These are phyloP conservation scores for Samsoniella hepiali DNA, from an alignment of 2,329 filamentous ascomycete species.

Conservation along the genomic window DNA sequence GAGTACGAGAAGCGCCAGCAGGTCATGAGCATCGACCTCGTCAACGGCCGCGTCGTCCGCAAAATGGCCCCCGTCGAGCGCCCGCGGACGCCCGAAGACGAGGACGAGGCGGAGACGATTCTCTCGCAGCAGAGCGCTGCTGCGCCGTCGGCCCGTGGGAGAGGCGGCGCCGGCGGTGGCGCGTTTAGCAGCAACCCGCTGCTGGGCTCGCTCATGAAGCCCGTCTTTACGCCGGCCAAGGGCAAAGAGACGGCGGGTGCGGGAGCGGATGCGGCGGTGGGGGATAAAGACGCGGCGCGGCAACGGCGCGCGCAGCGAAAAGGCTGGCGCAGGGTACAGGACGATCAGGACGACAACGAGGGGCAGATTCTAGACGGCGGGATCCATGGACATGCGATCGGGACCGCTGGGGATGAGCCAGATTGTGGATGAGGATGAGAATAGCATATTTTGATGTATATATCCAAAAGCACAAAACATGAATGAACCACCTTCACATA, in stretches of 20 bases:
- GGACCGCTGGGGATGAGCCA: constrained; percentile 18
- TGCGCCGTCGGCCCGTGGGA: constrained; percentile 27
- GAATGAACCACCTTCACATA: no score
- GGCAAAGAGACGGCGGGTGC: constrained; percentile 43
- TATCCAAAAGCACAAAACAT: no score
- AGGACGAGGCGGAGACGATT: constrained; percentile 26
- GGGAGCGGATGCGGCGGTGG: neutral
- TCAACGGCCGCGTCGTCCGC: constrained; percentile 71
- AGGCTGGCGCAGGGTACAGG: constrained; percentile 59
- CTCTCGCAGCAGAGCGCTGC: constrained; percentile 21
- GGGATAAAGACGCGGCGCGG: constrained; percentile 33
- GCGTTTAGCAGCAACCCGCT: constrained; percentile 69
- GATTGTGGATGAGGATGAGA: constrained; percentile 1
- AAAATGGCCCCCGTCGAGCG: constrained; percentile 64
- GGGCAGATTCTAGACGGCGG: constrained; percentile 57
- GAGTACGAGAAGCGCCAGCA: constrained; percentile 87
- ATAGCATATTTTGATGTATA: no score
- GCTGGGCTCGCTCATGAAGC: constrained; percentile 61
- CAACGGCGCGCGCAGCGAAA: constrained; percentile 41
- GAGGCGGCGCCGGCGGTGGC: constrained; percentile 41
- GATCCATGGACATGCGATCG: constrained; percentile 39
- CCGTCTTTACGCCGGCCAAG: constrained; percentile 51
- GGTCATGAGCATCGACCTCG: constrained; percentile 80
- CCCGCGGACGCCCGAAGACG: constrained; percentile 50
- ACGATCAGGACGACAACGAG: constrained; percentile 58